Evolutionary conservation across 2,329 filamentous ascomycete species (phyloP).

Genomic region (Calonectria multiphialidica): DNA sequence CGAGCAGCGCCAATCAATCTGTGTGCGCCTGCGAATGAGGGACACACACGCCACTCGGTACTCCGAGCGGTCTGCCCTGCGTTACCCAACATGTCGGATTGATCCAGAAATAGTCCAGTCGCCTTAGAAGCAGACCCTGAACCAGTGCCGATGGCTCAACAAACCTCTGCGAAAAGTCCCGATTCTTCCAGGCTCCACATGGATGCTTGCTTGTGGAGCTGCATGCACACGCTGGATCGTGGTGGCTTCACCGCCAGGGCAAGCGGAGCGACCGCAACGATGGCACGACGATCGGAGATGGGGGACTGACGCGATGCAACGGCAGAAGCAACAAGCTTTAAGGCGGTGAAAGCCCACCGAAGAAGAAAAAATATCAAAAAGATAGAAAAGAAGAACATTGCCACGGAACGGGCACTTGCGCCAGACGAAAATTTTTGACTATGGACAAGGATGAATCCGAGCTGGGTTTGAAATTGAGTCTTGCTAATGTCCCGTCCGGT

Average conservation of each 20-base stretch:
- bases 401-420: not conserved
- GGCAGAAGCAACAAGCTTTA: slow-evolving; percentile 3
- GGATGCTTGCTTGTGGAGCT: slow-evolving; percentile 22
- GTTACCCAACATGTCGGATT: slow-evolving; percentile 8
- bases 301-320: slow-evolving; percentile 10
- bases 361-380: not conserved
- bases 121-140: not conserved
- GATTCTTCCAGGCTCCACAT: slow-evolving; percentile 5
- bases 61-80: not conserved
- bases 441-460: not conserved
- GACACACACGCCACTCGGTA: not conserved
- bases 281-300: slow-evolving; percentile 13
- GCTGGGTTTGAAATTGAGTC: slow-evolving; percentile 1
- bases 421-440: not conserved
- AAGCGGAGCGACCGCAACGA: slow-evolving; percentile 16
- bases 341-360: slow-evolving; percentile 14
- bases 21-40: not conserved
- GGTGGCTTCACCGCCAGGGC: slow-evolving; percentile 28
- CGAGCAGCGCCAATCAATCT: not conserved
- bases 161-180: slow-evolving; percentile 7
- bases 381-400: not conserved
- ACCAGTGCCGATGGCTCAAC: slow-evolving; percentile 6
- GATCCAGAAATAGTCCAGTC: slow-evolving; percentile 14
- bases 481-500: not conserved
- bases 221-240: slow-evolving; percentile 23